Conservation (phyloP, 352 stramenopile species). For the Globisporangium solare region DNA sequence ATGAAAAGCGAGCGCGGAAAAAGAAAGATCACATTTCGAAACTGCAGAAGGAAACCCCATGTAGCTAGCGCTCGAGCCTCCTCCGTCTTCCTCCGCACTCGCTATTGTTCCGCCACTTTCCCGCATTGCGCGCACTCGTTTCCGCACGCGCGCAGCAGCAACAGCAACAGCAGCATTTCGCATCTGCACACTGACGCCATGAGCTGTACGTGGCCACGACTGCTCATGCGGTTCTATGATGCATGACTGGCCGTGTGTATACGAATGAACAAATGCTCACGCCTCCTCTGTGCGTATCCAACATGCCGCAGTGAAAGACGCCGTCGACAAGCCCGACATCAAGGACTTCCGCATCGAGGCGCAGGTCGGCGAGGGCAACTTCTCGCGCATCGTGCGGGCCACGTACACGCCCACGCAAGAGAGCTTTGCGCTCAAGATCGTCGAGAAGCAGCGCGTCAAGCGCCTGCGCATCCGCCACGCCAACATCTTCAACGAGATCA, state of each 20-base stretch:
- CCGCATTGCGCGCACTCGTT: too few species aligned
- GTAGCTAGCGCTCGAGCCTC: too few species aligned
- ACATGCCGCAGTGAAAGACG: constrained; percentile 53
- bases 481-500: constrained; percentile 98
- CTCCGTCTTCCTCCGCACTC: too few species aligned
- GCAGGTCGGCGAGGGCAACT: constrained; percentile 90
- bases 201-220: too few species aligned
- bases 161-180: too few species aligned
- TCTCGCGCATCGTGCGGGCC: constrained; percentile 89
- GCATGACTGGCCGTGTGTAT: too few species aligned
- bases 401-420: constrained; percentile 89
- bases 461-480: constrained; percentile 89
- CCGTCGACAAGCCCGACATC: constrained; percentile 64
- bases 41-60: not conserved
- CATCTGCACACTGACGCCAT: too few species aligned
- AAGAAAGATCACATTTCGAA: not conserved
- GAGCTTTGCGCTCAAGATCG: constrained; percentile 95
- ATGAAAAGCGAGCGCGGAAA: too few species aligned
- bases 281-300: not conserved
- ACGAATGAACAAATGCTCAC: too few species aligned
- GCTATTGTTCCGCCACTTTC: too few species aligned
- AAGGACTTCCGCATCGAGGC: constrained; percentile 63
- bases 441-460: constrained; percentile 89
- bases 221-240: too few species aligned
- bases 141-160: too few species aligned